Percentiles rank a stretch among this genome's conserved stretches.
Evolutionary conservation across 148 eudicot species (phyloP).

Genomic region (Camellia sinensis): DNA sequence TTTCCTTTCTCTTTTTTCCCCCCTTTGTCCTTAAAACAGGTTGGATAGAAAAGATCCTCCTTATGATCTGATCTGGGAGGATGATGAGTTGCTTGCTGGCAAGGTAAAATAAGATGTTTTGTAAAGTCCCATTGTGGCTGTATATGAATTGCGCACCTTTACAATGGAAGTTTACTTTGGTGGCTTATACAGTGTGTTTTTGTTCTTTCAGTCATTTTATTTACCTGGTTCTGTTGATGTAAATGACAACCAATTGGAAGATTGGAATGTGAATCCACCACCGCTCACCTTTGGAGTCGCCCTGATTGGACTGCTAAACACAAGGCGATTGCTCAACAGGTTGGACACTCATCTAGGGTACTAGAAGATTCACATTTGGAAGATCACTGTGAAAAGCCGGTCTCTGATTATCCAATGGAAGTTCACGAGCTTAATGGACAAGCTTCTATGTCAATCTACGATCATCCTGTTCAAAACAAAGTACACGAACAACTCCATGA

Average conservation of each 20-base stretch:
- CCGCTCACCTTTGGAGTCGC: constrained; percentile 85
- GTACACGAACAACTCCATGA: constrained; percentile 18
- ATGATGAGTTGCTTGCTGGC: constrained; percentile 64
- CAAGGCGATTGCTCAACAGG: constrained; percentile 56
- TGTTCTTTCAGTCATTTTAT: constrained; percentile 69
- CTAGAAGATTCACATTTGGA: constrained; percentile 15
- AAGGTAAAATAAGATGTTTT: constrained; percentile 41
- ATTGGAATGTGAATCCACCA: constrained; percentile 71
- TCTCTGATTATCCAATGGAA: constrained; percentile 15
- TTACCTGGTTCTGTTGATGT: constrained; percentile 87
- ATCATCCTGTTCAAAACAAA: constrained; percentile 18
- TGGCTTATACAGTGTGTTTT: constrained; percentile 1
- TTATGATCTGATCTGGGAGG: constrained; percentile 88
- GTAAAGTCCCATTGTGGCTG: neutral
- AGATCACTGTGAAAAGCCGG: constrained; percentile 16
- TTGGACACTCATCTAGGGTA: constrained; percentile 45
- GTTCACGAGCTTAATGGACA: constrained; percentile 13
- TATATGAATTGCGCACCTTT: neutral
- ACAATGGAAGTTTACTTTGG: neutral
- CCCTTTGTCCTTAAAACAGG: constrained; percentile 36
- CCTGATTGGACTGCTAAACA: constrained; percentile 64
- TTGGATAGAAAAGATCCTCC: constrained; percentile 54
- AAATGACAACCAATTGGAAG: constrained; percentile 75
- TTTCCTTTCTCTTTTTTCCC: neutral
- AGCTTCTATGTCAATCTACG: constrained; percentile 12